A percentile compares a stretch with the other conserved stretches of the same genome.
phyloP scores from a whole-genome alignment of 2,329 filamentous ascomycete species.

The Juglanconis sp. region DNA sequence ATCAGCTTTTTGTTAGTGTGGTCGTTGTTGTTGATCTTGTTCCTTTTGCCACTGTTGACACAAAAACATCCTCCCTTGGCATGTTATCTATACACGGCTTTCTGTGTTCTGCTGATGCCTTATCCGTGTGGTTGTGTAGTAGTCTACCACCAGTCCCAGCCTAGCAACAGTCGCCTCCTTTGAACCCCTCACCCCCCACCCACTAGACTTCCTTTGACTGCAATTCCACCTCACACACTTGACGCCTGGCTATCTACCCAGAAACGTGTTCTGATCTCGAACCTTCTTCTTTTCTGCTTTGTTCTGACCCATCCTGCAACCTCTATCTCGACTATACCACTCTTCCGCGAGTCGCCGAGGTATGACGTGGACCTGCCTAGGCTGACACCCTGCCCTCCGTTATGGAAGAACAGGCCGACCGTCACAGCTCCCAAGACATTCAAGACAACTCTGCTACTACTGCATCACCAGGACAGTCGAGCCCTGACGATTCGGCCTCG shows the following conservation, averaged over 20 bases:
- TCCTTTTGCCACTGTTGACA: neutral
- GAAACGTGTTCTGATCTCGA: neutral
- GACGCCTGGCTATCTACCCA: neutral
- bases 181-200: neutral
- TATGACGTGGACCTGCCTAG: constrained; percentile 34
- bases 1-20: neutral
- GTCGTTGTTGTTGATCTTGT: neutral
- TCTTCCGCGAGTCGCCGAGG: constrained; percentile 26
- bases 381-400: constrained; percentile 38
- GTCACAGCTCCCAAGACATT: constrained; percentile 16
- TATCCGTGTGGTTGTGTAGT: neutral
- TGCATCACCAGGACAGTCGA: constrained; percentile 22
- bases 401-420: constrained; percentile 48
- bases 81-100: neutral
- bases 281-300: neutral
- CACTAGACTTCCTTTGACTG: neutral
- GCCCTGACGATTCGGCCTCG: constrained; percentile 18
- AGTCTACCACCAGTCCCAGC: neutral
- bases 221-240: neutral
- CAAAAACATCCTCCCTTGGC: neutral
- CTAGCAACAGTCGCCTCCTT: neutral
- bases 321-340: neutral
- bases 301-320: neutral
- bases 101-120: neutral
- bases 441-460: constrained; percentile 19